Percentiles rank a stretch among this genome's conserved stretches.
Evolutionary conservation across 2,329 filamentous ascomycete species (phyloP).

Genomic region (Biscogniauxia mediterranea): DNA sequence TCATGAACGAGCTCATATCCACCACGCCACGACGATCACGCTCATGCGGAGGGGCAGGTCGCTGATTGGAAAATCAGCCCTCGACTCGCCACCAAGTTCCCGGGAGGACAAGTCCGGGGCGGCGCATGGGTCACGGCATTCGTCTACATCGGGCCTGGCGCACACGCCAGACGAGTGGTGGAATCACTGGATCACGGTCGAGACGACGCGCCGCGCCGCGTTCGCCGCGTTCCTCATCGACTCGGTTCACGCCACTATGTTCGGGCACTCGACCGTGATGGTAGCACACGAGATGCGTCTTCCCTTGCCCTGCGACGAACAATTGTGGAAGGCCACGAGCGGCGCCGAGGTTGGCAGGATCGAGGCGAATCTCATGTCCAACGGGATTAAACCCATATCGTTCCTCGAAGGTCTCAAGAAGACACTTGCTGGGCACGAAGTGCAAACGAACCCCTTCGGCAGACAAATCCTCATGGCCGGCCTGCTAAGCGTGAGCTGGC

Average conservation of each 20-base stretch:
- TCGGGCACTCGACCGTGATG: slow-evolving; percentile 96
- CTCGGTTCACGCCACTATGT: slow-evolving; percentile 96
- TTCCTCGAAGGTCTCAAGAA: slow-evolving; percentile 91
- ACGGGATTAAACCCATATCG: slow-evolving; percentile 78
- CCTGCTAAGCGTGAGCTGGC: slow-evolving; percentile 89
- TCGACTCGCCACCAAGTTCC: slow-evolving; percentile 78
- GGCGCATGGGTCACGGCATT: slow-evolving; percentile 54
- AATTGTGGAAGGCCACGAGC: slow-evolving; percentile 86
- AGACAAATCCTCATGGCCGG: slow-evolving; percentile 93
- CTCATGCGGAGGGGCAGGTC: slow-evolving; percentile 93
- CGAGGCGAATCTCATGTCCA: slow-evolving; percentile 75
- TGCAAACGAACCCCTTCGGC: slow-evolving; percentile 90
- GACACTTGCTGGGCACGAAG: slow-evolving; percentile 80
- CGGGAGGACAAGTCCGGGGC: slow-evolving; percentile 54
- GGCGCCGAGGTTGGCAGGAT: slow-evolving; percentile 82
- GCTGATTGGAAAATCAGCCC: slow-evolving; percentile 78
- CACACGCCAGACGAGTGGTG: slow-evolving; percentile 86
- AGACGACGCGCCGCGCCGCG: slow-evolving; percentile 83
- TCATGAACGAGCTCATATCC: slow-evolving; percentile 93
- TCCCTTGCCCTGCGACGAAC: slow-evolving; percentile 88
- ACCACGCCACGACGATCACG: slow-evolving; percentile 92
- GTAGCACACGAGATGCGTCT: slow-evolving; percentile 93
- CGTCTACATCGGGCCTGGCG: slow-evolving; percentile 57
- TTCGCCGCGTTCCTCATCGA: slow-evolving; percentile 96
- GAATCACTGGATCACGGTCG: slow-evolving; percentile 93